Evolutionary conservation across 371 early-diverging fungal genomes (phyloP), one percentile per base, ranked within the genome.

Genomic region (Mortierella sp.): DNA sequence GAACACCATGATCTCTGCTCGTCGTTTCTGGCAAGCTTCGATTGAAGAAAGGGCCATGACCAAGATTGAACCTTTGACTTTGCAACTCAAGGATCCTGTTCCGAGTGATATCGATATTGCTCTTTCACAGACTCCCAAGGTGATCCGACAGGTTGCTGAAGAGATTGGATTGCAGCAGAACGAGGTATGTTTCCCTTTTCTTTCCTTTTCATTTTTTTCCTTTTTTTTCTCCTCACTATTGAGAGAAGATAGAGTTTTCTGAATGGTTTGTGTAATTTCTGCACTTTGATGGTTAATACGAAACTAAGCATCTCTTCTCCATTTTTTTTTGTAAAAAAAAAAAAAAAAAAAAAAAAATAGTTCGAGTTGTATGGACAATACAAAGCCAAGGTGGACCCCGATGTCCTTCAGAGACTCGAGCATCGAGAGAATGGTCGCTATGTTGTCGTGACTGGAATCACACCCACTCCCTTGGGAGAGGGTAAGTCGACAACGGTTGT

Each of bases 401-500:
- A 89, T 56, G 92, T 96, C 12, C 80, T 97, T 19, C 87, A 97
- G 28, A 89, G 98, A 5, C 87, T 98, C 19, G 77, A 88, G 58
- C 87, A 90, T 70, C 88, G 91, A 57, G 83, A 89, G 71, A 87
- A 96, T 81, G 98, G 96, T 46, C 92, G 91, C 58, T 98, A 98
- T 77, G 89, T 98, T 56, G 96, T 98, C 1, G 97, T 98, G 15
- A 93, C 97, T n/a, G 98, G 93, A 50, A 98, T 98, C 74, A 98
- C 97, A 2, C 98, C 98, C 7, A 98, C 98, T 4, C 98, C 98
- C 47, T 88, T 98, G 1, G 98, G 98, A 67, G 98, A 98, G 85
- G 98, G 98, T 71, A 98, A 98, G 82, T 98, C 98, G 6, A 98
- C 98, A 4, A 97, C 96, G 4, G 93, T 95, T 18, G 93, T 98